Evolutionary conservation across 2,329 filamentous ascomycete genomes (phyloP).

Genomic region (Exophiala mesophila): DNA sequence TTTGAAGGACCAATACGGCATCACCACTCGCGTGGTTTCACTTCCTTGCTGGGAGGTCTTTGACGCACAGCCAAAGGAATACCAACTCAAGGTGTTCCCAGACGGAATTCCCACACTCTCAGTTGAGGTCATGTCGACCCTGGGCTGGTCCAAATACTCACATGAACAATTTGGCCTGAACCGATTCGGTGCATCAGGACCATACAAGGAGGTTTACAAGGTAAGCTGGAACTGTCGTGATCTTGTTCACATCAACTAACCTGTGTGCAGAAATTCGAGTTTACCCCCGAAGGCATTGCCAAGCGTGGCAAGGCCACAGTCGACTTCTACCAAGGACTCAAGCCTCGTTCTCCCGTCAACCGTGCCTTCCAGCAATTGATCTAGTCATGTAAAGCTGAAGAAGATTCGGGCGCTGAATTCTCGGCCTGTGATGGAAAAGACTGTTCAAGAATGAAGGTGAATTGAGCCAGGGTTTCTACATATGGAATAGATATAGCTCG

Average conservation of each 20-base stretch:
- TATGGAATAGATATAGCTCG: too few relatives aligned
- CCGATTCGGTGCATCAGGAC: constrained; percentile 94
- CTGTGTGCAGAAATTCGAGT: constrained; percentile 82
- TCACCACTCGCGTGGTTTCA: constrained; percentile 88
- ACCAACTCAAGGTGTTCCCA: constrained; percentile 86
- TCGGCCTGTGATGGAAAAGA: neutral
- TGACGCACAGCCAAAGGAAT: constrained; percentile 88
- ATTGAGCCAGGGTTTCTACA: too few relatives aligned
- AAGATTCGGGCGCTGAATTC: too few relatives aligned
- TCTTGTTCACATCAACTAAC: constrained; percentile 28
- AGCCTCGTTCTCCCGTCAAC: constrained; percentile 92
- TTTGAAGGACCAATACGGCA: constrained; percentile 79
- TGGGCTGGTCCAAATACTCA: constrained; percentile 98
- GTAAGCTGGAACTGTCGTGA: constrained; percentile 43
- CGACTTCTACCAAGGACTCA: constrained; percentile 95
- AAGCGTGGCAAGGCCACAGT: constrained; percentile 91
- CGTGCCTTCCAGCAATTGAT: constrained; percentile 96
- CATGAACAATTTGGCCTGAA: constrained; percentile 99
- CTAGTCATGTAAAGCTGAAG: too few relatives aligned
- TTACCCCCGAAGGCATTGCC: constrained; percentile 92
- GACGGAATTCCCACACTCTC: constrained; percentile 90
- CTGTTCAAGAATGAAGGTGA: too few relatives aligned
- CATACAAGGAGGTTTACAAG: constrained; percentile 97
- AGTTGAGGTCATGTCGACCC: constrained; percentile 93
- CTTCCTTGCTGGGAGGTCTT: constrained; percentile 97